Evolutionary conservation across 495 filamentous ascomycete genomes (phyloP), one percentile per base, ranked within the genome.

Genomic region (Extremus antarcticus): DNA sequence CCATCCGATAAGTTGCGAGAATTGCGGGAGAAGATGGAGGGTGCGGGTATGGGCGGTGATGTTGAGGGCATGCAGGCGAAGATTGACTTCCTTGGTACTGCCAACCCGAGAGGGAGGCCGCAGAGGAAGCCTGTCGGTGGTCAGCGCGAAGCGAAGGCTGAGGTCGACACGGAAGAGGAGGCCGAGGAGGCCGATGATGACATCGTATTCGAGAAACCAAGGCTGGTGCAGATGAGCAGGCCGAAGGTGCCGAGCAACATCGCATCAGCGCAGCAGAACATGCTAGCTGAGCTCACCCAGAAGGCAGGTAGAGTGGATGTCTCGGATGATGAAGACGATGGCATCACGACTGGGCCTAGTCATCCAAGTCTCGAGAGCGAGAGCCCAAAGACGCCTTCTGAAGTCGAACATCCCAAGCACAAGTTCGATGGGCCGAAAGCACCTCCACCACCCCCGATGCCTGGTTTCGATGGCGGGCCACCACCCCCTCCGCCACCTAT

Each of bases 1-100:
- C 91, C 92, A 25, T 95, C 89, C 56, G 91, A 98, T 70, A 81
- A 89, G 66, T 68, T 98, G 29, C 85, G 92, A 57, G 92, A 95
- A 60, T 73, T 97, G 21, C 84, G 92, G 25, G 94, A 96, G 69
- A 80, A 86, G 67, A 98, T 98, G 92, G 94, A 97, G 51, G 88
- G 78, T 49, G 57, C 66, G 40, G 57, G 58, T 24, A 65, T 75
- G 41, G 62, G 65, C 49, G 69, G 62, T 51, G 55, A 79, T 58
- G 55, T 65, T 21, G 66, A 71, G 51, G 73, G 78, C 20, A 49
- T 60, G 46, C 56, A 68, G 25, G 52, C 56, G 50, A 45, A 61
- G 25, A 58, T 65, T 32, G 50, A 51, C 45, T 61, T 54, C 39
- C 54, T 61, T n/a, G 59, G 59, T 15, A 24, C 49, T 20, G 47